These are phyloP conservation scores for Laetiporus sulphureus DNA, from an alignment of 1,284 basidiomycete genomes.

Conservation along the genomic window DNA sequence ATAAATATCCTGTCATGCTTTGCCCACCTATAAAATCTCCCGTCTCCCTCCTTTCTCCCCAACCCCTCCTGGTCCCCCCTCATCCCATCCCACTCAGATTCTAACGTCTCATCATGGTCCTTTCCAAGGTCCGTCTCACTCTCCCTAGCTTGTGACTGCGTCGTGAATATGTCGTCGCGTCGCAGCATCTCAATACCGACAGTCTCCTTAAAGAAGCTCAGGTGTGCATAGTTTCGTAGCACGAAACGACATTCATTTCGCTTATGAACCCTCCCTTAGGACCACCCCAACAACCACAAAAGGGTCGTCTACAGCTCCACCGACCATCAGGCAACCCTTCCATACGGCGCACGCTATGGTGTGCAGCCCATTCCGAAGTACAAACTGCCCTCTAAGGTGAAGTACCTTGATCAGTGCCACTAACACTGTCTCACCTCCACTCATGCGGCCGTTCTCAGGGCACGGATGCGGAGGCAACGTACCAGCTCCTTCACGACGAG, in stretches of 20 bases:
- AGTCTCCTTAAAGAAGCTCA: conserved; percentile 48
- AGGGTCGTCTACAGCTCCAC: conserved; percentile 33
- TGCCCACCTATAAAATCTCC: too few relatives aligned
- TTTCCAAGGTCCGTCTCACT: conserved; percentile 38
- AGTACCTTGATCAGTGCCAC: neutral
- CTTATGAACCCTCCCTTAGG: conserved; percentile 1
- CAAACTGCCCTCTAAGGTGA: conserved; percentile 50
- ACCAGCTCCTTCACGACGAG: conserved; percentile 84
- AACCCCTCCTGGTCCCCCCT: neutral
- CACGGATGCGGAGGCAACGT: conserved; percentile 49
- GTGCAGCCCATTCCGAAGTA: conserved; percentile 63
- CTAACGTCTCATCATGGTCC: conserved; percentile 32
- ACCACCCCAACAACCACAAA: conserved; percentile 22
- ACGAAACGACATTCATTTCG: too few relatives aligned
- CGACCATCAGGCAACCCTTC: conserved; percentile 29
- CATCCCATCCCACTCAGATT: neutral
- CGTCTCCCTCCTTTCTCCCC: too few relatives aligned
- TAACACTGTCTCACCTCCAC: neutral
- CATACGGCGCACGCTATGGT: conserved; percentile 63
- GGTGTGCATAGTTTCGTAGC: conserved; percentile 27
- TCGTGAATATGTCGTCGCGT: conserved; percentile 1
- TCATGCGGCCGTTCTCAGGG: conserved; percentile 32
- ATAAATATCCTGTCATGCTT: too few relatives aligned
- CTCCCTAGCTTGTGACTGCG: neutral
- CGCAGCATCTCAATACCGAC: conserved; percentile 60